phyloP scores from a whole-genome alignment of 768 basidiomycete species.

The Rickenella mellea region DNA sequence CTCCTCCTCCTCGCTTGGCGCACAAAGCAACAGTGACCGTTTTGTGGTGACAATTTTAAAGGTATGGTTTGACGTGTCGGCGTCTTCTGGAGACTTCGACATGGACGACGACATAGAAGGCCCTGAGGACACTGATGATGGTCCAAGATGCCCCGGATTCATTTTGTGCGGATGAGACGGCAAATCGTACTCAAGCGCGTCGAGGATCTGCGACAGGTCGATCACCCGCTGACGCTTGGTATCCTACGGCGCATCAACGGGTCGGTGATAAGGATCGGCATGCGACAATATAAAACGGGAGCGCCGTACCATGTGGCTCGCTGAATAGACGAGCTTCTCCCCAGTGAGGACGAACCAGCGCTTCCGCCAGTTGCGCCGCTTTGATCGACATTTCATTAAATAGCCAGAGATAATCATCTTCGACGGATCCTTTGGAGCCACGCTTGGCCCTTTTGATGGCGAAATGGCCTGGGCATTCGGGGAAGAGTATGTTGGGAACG shows the following conservation, averaged over 20 bases:
- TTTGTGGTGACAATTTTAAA: constrained; percentile 98
- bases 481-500: constrained; percentile 38
- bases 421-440: constrained; percentile 41
- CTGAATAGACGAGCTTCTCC: constrained; percentile 79
- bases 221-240: constrained; percentile 83
- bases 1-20: constrained; percentile 95
- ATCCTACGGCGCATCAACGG: constrained; percentile 45
- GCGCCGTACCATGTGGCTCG: constrained; percentile 85
- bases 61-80: constrained; percentile 43
- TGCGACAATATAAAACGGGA: constrained; percentile 8
- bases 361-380: constrained; percentile 92
- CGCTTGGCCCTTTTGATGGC: constrained; percentile 30
- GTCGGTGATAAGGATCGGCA: not conserved
- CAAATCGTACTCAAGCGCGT: constrained; percentile 83
- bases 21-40: constrained; percentile 79
- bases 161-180: constrained; percentile 42
- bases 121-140: constrained; percentile 13
- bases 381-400: constrained; percentile 92
- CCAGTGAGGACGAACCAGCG: constrained; percentile 93
- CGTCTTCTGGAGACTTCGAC: constrained; percentile 32
- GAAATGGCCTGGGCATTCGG: constrained; percentile 23
- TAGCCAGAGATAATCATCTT: constrained; percentile 85
- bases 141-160: too few species aligned
- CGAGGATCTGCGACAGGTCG: constrained; percentile 75
- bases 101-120: constrained; percentile 20